Percentiles rank a stretch among this genome's conserved stretches.
phyloP scores from a whole-genome alignment of 495 filamentous ascomycete genomes.

The Lichenothelia convexa region DNA sequence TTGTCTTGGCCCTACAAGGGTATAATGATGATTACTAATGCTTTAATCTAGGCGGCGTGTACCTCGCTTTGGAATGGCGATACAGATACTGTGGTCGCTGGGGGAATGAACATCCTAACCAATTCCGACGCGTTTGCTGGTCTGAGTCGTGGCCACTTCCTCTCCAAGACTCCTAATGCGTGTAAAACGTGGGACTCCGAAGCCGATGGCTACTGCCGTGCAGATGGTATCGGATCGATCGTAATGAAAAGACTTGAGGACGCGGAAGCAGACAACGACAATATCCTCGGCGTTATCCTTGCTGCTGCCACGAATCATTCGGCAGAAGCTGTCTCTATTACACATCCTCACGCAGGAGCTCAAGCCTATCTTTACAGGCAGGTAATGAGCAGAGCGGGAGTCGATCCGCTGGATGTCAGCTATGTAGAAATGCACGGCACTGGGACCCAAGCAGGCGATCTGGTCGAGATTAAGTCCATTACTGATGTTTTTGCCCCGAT shows the following conservation, averaged over 20 bases:
- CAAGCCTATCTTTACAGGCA: slow-evolving; percentile 13
- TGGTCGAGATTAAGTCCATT: slow-evolving; percentile 17
- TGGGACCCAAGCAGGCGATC: slow-evolving; percentile 24
- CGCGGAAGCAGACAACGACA: slow-evolving; percentile 29
- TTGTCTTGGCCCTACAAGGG: slow-evolving; percentile 4
- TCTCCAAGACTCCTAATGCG: slow-evolving; percentile 12
- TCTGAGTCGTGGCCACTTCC: slow-evolving; percentile 11
- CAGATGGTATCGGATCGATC: slow-evolving; percentile 26
- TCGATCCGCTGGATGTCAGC: slow-evolving; percentile 12
- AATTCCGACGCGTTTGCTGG: slow-evolving; percentile 12
- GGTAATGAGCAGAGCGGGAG: slow-evolving; percentile 8
- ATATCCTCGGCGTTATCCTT: slow-evolving; percentile 26
- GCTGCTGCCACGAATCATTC: slow-evolving; percentile 24
- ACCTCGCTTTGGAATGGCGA: slow-evolving; percentile 12
- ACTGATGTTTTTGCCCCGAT: slow-evolving; percentile 11
- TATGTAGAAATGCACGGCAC: slow-evolving; percentile 26
- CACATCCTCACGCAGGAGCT: slow-evolving; percentile 15
- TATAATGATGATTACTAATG: slow-evolving; percentile 8
- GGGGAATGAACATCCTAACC: slow-evolving; percentile 16
- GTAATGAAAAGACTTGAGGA: slow-evolving; percentile 30
- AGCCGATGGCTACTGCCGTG: slow-evolving; percentile 17
- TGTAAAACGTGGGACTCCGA: slow-evolving; percentile 14
- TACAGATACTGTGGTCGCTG: slow-evolving; percentile 12
- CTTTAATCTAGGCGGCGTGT: slow-evolving; percentile 12
- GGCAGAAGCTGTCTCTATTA: slow-evolving; percentile 22